These are phyloP conservation scores for Candida tunisiensis DNA, from an alignment of 1,139 yeast genomes.

Conservation along the genomic window DNA sequence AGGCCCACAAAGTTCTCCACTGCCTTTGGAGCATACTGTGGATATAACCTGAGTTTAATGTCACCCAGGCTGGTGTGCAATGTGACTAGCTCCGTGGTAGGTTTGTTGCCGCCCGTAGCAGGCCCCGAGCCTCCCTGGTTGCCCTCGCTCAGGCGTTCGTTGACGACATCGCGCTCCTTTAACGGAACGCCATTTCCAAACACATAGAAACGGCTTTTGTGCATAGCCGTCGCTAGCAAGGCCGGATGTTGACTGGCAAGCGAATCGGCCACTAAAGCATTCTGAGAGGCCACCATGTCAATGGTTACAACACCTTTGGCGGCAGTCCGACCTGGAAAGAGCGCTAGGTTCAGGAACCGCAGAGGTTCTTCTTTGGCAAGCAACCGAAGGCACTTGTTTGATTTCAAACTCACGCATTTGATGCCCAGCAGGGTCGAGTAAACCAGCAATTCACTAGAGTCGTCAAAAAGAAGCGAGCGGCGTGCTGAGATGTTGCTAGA, in stretches of 20 bases:
- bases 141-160: slow-evolving; percentile 1
- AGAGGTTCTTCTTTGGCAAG: slow-evolving; percentile 21
- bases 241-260: slow-evolving; percentile 20
- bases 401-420: slow-evolving; percentile 18
- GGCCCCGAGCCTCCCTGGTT: slow-evolving; percentile 1
- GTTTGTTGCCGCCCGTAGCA: neutral
- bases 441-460: slow-evolving; percentile 19
- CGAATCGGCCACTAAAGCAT: slow-evolving; percentile 22
- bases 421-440: slow-evolving; percentile 23
- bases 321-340: slow-evolving; percentile 15
- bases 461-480: slow-evolving; percentile 16
- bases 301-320: slow-evolving; percentile 13
- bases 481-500: slow-evolving; percentile 5
- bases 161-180: slow-evolving; percentile 3
- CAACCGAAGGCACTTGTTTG: slow-evolving; percentile 14
- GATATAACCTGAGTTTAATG: slow-evolving; percentile 23
- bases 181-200: slow-evolving; percentile 12
- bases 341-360: slow-evolving; percentile 14
- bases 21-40: slow-evolving; percentile 25
- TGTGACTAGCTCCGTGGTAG: slow-evolving; percentile 6
- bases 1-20: slow-evolving; percentile 27
- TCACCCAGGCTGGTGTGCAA: slow-evolving; percentile 33
- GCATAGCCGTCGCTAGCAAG: slow-evolving; percentile 19
- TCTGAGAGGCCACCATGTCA: slow-evolving; percentile 24
- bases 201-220: slow-evolving; percentile 19